These are phyloP conservation scores for Linum trigynum DNA, from an alignment of 345 rosid genomes.

Conservation along the genomic window DNA sequence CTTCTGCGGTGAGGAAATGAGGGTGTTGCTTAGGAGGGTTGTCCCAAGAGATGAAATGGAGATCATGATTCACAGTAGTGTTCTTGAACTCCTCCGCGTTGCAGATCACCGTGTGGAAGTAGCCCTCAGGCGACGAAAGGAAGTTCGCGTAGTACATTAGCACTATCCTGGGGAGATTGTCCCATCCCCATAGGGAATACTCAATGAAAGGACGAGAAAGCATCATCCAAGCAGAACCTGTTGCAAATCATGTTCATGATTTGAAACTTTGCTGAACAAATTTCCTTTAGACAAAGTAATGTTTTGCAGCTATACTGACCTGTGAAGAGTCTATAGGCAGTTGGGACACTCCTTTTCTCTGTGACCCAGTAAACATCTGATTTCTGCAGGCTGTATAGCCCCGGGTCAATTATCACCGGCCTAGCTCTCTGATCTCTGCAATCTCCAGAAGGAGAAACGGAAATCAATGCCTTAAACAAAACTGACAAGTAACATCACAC, in stretches of 20 bases:
- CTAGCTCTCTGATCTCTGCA: slow-evolving; percentile 55
- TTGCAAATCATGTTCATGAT: slow-evolving; percentile 7
- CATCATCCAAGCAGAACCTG: slow-evolving; percentile 98
- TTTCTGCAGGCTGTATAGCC: slow-evolving; percentile 42
- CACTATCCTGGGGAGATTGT: slow-evolving; percentile 69
- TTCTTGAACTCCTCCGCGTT: slow-evolving; percentile 59
- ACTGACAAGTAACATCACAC: background rate
- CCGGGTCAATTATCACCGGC: slow-evolving; percentile 65
- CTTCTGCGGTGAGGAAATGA: slow-evolving; percentile 53
- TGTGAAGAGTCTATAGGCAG: slow-evolving; percentile 56
- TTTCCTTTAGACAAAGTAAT: too few species aligned
- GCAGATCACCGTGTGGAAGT: slow-evolving; percentile 88
- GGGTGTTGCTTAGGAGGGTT: slow-evolving; percentile 94
- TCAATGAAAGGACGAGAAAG: slow-evolving; percentile 74
- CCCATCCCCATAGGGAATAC: slow-evolving; percentile 81
- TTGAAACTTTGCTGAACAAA: background rate
- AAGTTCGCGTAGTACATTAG: slow-evolving; percentile 89
- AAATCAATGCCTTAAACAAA: slow-evolving; percentile 12
- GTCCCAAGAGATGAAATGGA: slow-evolving; percentile 94
- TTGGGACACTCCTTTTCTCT: slow-evolving; percentile 42
- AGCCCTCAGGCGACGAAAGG: slow-evolving; percentile 87
- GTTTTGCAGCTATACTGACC: slow-evolving; percentile 20
- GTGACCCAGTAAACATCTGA: slow-evolving; percentile 59
- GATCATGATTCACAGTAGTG: slow-evolving; percentile 76
- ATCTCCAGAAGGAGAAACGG: background rate